phyloP scores from a whole-genome alignment of 139 green algal genomes.

The Klebsormidium nitens region DNA sequence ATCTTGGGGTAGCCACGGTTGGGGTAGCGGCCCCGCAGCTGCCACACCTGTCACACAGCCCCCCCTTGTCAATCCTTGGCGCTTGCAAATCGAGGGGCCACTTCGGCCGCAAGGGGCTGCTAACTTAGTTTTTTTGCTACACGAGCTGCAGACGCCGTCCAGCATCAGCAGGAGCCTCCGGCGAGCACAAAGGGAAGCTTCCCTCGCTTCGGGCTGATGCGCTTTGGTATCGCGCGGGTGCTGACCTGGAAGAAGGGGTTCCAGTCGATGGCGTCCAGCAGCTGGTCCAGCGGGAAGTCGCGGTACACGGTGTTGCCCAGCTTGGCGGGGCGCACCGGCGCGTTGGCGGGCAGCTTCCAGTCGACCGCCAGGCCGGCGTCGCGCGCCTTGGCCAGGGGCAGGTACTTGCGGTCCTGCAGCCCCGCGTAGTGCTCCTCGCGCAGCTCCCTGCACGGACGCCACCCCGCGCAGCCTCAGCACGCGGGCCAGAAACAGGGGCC shows the following conservation, averaged over 20 bases:
- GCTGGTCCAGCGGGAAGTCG: conserved; percentile 82
- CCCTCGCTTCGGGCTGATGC: not conserved
- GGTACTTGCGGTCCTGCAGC: conserved; percentile 91
- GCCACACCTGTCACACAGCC: conserved; percentile 97
- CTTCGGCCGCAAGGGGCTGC: not conserved
- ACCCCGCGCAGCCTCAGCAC: too few species aligned
- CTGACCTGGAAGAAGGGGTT: conserved; percentile 96
- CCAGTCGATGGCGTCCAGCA: conserved; percentile 96
- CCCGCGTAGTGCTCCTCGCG: conserved; percentile 88
- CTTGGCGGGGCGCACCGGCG: conserved; percentile 64
- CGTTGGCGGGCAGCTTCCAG: conserved; percentile 72
- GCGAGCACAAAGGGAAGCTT: too few species aligned
- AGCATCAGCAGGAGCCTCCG: too few species aligned
- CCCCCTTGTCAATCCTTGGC: too few species aligned
- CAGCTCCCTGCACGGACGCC: too few species aligned
- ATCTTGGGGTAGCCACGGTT: conserved; percentile 99
- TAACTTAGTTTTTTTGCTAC: too few species aligned
- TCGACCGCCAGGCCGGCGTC: conserved; percentile 61
- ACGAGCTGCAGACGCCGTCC: too few species aligned
- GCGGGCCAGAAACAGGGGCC: too few species aligned
- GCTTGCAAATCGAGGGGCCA: not conserved
- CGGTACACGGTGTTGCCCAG: conserved; percentile 67
- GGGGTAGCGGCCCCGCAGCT: conserved; percentile 94
- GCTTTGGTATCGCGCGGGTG: conserved; percentile 3
- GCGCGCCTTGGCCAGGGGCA: conserved; percentile 50